Evolutionary conservation across 495 filamentous ascomycete genomes (phyloP).

Genomic region (Neurospora discreta): DNA sequence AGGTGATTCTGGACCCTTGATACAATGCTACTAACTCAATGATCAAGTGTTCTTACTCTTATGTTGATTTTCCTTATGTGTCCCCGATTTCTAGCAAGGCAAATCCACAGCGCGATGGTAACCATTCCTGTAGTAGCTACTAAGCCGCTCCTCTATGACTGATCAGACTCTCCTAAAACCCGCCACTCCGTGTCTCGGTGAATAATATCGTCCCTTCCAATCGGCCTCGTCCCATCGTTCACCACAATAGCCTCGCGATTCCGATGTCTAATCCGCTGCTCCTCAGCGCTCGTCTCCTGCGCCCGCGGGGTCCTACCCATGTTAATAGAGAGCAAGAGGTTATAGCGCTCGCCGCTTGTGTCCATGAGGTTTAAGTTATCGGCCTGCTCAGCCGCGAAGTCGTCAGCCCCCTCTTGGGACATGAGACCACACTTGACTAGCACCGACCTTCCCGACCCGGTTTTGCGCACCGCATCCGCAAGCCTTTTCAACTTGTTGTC

Average conservation of each 20-base stretch:
- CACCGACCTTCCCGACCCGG: constrained; percentile 27
- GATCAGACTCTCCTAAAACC: not conserved
- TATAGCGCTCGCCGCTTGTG: constrained; percentile 12
- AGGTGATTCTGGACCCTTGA: not conserved
- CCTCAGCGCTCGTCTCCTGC: constrained; percentile 28
- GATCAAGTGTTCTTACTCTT: not conserved
- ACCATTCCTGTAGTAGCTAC: not conserved
- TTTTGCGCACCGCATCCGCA: constrained; percentile 23
- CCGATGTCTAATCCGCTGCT: constrained; percentile 41
- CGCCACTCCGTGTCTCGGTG: constrained; percentile 28
- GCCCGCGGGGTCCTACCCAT: constrained; percentile 22
- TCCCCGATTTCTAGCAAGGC: not conserved
- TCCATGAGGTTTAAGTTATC: constrained; percentile 4
- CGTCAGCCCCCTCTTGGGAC: constrained; percentile 8
- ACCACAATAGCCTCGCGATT: constrained; percentile 55
- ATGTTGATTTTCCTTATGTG: not conserved
- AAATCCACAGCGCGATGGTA: not conserved
- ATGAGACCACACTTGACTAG: constrained; percentile 31
- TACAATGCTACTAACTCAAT: not conserved
- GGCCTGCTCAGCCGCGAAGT: constrained; percentile 4
- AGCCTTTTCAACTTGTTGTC: constrained; percentile 38
- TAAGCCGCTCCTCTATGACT: not conserved
- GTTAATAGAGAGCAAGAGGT: constrained; percentile 23
- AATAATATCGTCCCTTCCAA: constrained; percentile 49
- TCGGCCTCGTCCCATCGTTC: constrained; percentile 45